Conservation (phyloP, 192 early-diverging fungal species). For the Gryganskiella cystojenkinii region DNA sequence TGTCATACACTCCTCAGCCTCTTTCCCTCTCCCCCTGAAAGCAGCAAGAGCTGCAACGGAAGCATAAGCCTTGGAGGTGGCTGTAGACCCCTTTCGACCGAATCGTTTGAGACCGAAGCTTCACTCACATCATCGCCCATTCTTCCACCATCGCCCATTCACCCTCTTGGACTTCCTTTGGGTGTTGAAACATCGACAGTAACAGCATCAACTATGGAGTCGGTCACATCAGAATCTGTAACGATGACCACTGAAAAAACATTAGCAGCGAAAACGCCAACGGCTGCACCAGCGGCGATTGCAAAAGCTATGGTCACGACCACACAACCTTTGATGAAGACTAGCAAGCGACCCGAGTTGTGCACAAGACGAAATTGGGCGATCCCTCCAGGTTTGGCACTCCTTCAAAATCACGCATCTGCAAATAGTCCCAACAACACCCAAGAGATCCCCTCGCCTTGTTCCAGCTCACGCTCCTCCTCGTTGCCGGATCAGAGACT, state of each 20-base stretch:
- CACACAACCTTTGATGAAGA: neutral
- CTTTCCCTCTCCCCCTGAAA: neutral
- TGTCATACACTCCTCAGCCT: constrained; percentile 20
- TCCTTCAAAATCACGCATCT: neutral
- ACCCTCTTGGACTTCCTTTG: too few relatives aligned
- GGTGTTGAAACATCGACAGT: too few relatives aligned
- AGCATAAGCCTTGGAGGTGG: too few relatives aligned
- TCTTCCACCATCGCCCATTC: neutral
- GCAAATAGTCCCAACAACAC: neutral
- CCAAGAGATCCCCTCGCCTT: neutral
- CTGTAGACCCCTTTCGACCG: too few relatives aligned
- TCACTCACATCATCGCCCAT: too few relatives aligned
- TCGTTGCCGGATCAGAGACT: neutral
- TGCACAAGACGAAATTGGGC: neutral
- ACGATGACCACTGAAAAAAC: neutral
- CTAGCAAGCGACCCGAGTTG: neutral
- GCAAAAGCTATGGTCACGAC: too few relatives aligned
- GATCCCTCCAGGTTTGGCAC: constrained; percentile 3
- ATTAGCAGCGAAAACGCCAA: neutral
- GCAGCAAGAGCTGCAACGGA: too few relatives aligned
- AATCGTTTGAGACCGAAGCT: too few relatives aligned
- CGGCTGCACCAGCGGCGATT: neutral
- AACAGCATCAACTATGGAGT: too few relatives aligned
- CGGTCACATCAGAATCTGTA: too few relatives aligned
- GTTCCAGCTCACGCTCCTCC: neutral